A percentile compares a stretch with the other conserved stretches of the same genome.
phyloP scores from a whole-genome alignment of 2,329 filamentous ascomycete species.

The Allantophomopsis lycopodina region DNA sequence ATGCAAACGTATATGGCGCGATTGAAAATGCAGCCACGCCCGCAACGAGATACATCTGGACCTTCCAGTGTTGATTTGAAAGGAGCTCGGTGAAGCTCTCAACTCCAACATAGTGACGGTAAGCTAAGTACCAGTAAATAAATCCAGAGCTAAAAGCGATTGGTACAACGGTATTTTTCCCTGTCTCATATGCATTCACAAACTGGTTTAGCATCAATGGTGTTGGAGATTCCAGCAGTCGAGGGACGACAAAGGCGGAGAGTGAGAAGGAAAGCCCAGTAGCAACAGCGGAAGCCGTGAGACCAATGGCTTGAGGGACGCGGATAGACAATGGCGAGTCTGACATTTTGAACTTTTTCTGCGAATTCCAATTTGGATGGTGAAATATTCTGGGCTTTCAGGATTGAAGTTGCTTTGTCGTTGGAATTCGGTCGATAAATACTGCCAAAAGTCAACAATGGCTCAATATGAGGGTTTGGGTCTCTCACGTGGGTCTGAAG shows the following conservation, averaged over 20 bases:
- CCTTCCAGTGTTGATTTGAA: slow-evolving; percentile 1
- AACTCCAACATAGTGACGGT: slow-evolving; percentile 10
- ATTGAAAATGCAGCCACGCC: slow-evolving; percentile 29
- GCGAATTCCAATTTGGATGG: no score
- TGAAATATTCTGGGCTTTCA: no score
- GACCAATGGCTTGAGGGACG: slow-evolving; percentile 31
- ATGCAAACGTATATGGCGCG: slow-evolving; percentile 34
- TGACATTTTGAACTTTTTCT: no score
- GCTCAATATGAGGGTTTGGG: no score
- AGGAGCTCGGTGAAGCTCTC: slow-evolving; percentile 21
- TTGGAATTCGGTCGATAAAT: no score
- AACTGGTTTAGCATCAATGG: slow-evolving; percentile 42
- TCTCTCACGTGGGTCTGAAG: no score
- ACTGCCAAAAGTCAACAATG: no score
- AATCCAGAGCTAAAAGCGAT: slow-evolving; percentile 25
- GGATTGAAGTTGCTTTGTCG: no score
- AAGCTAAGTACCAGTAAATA: slow-evolving; percentile 31
- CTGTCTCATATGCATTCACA: slow-evolving; percentile 25
- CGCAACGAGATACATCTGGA: slow-evolving; percentile 25
- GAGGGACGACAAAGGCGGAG: slow-evolving; percentile 32
- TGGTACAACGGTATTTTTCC: slow-evolving; percentile 23
- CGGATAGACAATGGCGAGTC: slow-evolving; percentile 18
- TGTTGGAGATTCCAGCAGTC: slow-evolving; percentile 38
- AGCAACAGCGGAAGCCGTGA: slow-evolving; percentile 33
- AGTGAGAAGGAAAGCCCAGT: slow-evolving; percentile 22